Base-by-base conservation (phyloP, 176 grass and related monocot species). In the Oryza brachyantha region DNA sequence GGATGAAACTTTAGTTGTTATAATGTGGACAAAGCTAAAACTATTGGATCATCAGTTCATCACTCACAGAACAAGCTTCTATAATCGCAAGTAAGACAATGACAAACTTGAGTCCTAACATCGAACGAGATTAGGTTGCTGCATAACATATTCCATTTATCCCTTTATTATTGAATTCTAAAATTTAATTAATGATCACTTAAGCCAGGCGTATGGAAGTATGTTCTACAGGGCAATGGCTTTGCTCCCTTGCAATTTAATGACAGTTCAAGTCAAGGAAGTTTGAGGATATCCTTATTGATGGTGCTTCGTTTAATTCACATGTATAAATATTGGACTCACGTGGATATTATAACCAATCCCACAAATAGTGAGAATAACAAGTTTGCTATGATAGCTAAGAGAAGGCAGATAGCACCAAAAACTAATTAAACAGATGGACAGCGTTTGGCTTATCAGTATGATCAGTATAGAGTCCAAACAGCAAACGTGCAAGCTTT, bases 1-100 rank as follows among this genome's bases (percentile, higher is more conserved):
- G n/a, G n/a, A n/a, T n/a, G n/a, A n/a, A 84, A 73, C 24, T 72
- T 87, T 5, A 48, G 28, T 46, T 58, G 66, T 29, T 64, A 10
- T 8, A 13, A 72, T 17, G 36, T 58, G 17, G 10, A 72, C 0
- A 0, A 34, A 60, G 36, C 8, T 29, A 40, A 40, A 29, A 77
- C n/a, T 55, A 70, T 2, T 63, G 25, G 66, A 55, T 37, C 2
- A 64, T 35, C 10, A 54, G 26, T 34, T 80, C 10, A 65, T 14
- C 26, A 8, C 59, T 63, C 59, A 27, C 27, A 54, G 10, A 13
- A 46, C 32, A 77, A 1, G n/a, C n/a, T n/a, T n/a, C n/a, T n/a
- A n/a, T n/a, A n/a, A n/a, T n/a, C n/a, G n/a, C 61, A 10, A 24
- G 7, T 6, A 14, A 40, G 26, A 26, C n/a, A 13, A 72, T 68